phyloP scores from a whole-genome alignment of 805 yeast species.

The Brettanomyces anomalus region DNA sequence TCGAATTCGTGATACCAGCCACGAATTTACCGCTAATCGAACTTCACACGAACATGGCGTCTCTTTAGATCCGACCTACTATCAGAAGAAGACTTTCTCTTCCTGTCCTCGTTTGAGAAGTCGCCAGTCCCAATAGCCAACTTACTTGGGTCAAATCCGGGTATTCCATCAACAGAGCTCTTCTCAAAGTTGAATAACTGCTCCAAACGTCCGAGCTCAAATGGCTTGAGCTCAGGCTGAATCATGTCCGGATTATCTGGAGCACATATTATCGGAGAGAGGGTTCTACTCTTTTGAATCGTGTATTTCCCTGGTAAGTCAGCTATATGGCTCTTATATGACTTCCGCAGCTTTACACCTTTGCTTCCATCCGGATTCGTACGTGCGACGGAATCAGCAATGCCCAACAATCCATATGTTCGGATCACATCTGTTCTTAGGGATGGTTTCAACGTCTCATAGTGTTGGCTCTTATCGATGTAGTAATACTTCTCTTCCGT shows the following conservation, averaged over 20 bases:
- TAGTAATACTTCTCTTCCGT: conserved; percentile 18
- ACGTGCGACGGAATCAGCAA: conserved; percentile 79
- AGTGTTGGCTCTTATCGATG: conserved; percentile 21
- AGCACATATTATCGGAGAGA: conserved; percentile 30
- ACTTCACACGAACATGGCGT: conserved; percentile 24
- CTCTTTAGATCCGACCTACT: conserved; percentile 20
- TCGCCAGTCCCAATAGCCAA: conserved; percentile 48
- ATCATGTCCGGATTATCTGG: conserved; percentile 31
- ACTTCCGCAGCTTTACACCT: conserved; percentile 87
- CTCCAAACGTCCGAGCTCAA: conserved; percentile 41
- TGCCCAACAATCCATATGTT: conserved; percentile 54
- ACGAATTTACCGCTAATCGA: no score
- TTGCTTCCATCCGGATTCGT: conserved; percentile 81
- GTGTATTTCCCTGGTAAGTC: conserved; percentile 78
- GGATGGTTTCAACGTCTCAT: conserved; percentile 49
- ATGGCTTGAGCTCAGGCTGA: conserved; percentile 32
- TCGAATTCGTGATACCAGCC: no score
- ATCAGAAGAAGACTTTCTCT: conserved; percentile 18
- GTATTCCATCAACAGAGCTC: conserved; percentile 60
- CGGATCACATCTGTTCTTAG: conserved; percentile 64
- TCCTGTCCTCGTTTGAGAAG: conserved; percentile 17
- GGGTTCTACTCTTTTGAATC: conserved; percentile 41
- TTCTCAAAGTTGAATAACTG: conserved; percentile 51
- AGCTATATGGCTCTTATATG: conserved; percentile 85
- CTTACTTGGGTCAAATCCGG: conserved; percentile 64